These are phyloP conservation scores for Cenchrus americanus DNA, from an alignment of 176 grass and related monocot species.

Conservation along the genomic window DNA sequence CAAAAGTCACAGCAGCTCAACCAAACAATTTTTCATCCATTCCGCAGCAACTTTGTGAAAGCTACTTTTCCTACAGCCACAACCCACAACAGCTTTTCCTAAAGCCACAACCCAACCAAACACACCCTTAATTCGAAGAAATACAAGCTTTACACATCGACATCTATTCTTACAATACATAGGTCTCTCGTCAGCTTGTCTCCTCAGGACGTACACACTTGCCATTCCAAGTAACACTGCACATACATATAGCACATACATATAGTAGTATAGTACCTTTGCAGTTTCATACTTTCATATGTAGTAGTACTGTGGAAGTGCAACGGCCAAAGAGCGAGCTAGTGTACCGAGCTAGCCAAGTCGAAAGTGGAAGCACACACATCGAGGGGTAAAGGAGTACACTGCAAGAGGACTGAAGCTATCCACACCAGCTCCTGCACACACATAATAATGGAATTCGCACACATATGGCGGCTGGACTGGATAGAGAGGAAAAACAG, in stretches of 20 bases:
- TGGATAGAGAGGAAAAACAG: not conserved
- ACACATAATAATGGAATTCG: not conserved
- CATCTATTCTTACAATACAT: constrained; percentile 10
- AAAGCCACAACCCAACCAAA: no score
- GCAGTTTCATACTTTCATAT: constrained; percentile 7
- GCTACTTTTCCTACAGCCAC: no score
- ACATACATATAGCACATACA: no score
- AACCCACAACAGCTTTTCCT: no score
- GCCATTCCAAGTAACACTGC: not conserved
- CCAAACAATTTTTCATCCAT: no score
- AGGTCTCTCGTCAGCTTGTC: not conserved
- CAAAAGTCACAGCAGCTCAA: no score
- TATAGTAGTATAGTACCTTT: not conserved
- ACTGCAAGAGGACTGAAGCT: not conserved
- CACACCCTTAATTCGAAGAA: not conserved
- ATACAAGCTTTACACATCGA: constrained; percentile 14
- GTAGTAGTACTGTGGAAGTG: not conserved
- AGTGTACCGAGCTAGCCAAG: not conserved
- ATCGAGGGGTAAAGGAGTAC: not conserved
- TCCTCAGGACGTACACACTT: not conserved
- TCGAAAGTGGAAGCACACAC: constrained; percentile 14
- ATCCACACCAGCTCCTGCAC: not conserved
- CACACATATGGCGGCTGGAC: not conserved
- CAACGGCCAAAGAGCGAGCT: constrained; percentile 2
- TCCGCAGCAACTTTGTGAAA: no score